Evolutionary conservation across 2,329 filamentous ascomycete genomes (phyloP).

Genomic region (Colletotrichum caudatum): DNA sequence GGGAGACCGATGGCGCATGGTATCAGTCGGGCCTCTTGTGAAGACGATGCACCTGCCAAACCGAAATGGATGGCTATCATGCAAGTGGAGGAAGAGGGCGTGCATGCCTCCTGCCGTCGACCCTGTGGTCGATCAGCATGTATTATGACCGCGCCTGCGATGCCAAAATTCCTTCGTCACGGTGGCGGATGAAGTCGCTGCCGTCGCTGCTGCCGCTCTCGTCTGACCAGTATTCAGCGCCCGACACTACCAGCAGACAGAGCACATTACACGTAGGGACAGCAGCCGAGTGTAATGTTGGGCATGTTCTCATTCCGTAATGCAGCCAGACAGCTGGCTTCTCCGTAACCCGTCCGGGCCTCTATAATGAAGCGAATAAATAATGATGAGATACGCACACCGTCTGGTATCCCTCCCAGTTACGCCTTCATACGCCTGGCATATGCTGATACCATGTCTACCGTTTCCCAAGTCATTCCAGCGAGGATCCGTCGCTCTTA

Average conservation of each 20-base stretch:
- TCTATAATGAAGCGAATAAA: slow-evolving; percentile 41
- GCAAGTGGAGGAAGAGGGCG: neutral
- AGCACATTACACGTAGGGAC: neutral
- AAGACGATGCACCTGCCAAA: neutral
- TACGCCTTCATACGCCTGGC: slow-evolving; percentile 50
- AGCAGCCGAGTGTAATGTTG: neutral
- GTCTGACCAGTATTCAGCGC: neutral
- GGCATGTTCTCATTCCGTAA: slow-evolving; percentile 41
- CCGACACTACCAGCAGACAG: neutral
- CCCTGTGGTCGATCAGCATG: neutral
- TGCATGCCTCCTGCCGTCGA: neutral
- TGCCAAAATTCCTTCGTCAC: neutral
- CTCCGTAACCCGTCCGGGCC: slow-evolving; percentile 22
- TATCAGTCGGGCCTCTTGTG: too few relatives aligned
- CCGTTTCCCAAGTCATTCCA: slow-evolving; percentile 41
- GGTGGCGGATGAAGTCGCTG: neutral
- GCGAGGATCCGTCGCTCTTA: slow-evolving; percentile 41
- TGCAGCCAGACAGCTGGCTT: slow-evolving; percentile 34
- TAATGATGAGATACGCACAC: slow-evolving; percentile 32
- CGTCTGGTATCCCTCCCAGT: slow-evolving; percentile 42
- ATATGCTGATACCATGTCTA: slow-evolving; percentile 46
- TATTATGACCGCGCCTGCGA: neutral
- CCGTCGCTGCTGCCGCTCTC: neutral
- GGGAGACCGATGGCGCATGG: neutral
- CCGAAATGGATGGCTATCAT: neutral